Conservation (phyloP, 1,284 basidiomycete genomes). For the Acaromyces ingoldii region DNA sequence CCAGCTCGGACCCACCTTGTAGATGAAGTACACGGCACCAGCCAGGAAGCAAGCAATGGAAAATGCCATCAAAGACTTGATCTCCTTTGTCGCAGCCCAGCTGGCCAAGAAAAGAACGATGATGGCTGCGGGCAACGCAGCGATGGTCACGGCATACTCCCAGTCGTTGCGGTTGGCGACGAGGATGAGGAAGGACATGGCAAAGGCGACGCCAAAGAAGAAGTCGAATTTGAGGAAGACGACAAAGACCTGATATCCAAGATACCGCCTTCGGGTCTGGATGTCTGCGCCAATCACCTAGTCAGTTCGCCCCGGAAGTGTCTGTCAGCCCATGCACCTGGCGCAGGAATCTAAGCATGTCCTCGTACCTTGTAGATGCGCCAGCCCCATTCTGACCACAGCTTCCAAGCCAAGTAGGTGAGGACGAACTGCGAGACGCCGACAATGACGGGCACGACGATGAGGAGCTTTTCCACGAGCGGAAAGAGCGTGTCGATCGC, state of each 20-base stretch:
- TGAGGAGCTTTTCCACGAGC: constrained; percentile 22
- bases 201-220: constrained; percentile 29
- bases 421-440: constrained; percentile 29
- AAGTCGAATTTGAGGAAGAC: constrained; percentile 42
- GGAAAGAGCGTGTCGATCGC: constrained; percentile 21
- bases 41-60: constrained; percentile 28
- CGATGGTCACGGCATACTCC: constrained; percentile 38
- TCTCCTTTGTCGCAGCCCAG: constrained; percentile 31
- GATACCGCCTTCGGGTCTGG: constrained; percentile 25
- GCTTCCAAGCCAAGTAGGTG: constrained; percentile 20
- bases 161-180: constrained; percentile 29
- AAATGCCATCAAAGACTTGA: constrained; percentile 30
- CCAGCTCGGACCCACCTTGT: constrained; percentile 4
- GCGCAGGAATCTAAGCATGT: too few species aligned
- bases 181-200: constrained; percentile 38
- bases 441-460: constrained; percentile 31
- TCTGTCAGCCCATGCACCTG: too few species aligned
- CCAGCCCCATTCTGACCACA: constrained; percentile 45
- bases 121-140: constrained; percentile 33
- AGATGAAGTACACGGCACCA: constrained; percentile 29
- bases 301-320: neutral
- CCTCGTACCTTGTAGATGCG: constrained; percentile 24
- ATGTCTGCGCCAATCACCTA: constrained; percentile 38
- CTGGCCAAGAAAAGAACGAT: constrained; percentile 30
- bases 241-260: constrained; percentile 43